Conservation (phyloP, 257 asterid genomes). For the Przewalskia tangutica region DNA sequence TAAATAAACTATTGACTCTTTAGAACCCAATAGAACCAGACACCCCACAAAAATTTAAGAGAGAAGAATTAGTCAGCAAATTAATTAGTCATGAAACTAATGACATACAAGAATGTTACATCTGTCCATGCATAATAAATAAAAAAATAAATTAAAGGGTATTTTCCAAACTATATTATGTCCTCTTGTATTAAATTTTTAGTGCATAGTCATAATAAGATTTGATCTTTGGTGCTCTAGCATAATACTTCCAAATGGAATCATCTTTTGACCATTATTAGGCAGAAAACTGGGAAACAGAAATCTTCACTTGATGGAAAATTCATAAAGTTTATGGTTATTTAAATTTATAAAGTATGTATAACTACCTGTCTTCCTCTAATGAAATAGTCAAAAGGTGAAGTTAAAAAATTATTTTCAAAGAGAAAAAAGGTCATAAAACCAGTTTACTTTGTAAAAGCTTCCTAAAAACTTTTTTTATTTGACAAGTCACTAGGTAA, state of each 20-base stretch:
- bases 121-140: constrained; percentile 3
- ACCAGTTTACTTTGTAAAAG: background rate
- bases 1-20: background rate
- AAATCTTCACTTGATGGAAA: background rate
- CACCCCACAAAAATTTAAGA: background rate
- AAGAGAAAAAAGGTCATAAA: background rate
- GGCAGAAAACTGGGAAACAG: background rate
- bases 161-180: background rate
- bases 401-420: background rate
- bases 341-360: background rate
- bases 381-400: background rate
- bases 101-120: background rate
- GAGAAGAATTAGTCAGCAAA: background rate
- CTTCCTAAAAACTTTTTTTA: background rate
- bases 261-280: background rate
- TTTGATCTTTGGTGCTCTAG: background rate
- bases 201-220: background rate
- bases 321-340: background rate
- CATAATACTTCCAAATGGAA: constrained; percentile 3
- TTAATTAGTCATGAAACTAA: background rate
- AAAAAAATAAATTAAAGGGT: background rate
- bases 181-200: background rate
- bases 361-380: background rate
- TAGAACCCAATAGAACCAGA: background rate
- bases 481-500: background rate